These are phyloP conservation scores for Catunica adiposa DNA, from an alignment of 2,329 filamentous ascomycete genomes.

Conservation along the genomic window DNA sequence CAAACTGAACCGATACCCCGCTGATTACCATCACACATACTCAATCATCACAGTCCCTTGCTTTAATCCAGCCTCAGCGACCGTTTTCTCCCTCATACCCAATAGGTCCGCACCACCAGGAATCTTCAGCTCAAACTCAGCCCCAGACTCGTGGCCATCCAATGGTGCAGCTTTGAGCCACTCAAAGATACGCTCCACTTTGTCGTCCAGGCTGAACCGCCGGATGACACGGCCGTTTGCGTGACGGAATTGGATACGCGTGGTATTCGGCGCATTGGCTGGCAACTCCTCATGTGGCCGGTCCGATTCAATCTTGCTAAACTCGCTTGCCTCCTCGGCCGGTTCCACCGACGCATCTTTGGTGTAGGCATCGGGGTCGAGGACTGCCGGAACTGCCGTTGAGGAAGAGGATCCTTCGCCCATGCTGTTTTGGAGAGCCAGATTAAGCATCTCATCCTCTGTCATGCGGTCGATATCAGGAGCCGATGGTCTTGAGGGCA, in stretches of 20 bases:
- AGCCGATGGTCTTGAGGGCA: conserved; percentile 29
- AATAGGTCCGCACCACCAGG: conserved; percentile 66
- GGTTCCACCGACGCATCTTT: conserved; percentile 31
- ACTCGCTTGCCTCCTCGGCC: conserved; percentile 30
- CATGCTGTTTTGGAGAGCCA: conserved; percentile 81
- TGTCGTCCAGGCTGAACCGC: conserved; percentile 61
- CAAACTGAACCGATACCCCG: not conserved
- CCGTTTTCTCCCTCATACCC: conserved; percentile 52
- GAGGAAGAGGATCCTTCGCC: conserved; percentile 27
- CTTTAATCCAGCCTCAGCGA: conserved; percentile 71
- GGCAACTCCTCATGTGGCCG: conserved; percentile 65
- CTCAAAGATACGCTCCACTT: conserved; percentile 74
- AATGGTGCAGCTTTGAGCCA: conserved; percentile 86
- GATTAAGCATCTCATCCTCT: conserved; percentile 91
- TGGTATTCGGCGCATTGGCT: conserved; percentile 46
- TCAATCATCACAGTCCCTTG: conserved; percentile 94
- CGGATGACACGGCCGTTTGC: conserved; percentile 72
- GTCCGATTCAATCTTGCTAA: conserved; percentile 54
- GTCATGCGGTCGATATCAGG: conserved; percentile 72
- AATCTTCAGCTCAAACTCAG: conserved; percentile 81
- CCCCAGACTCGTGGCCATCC: conserved; percentile 53
- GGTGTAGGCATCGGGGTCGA: conserved; percentile 80
- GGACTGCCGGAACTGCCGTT: conserved; percentile 27
- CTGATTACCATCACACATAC: conserved; percentile 44
- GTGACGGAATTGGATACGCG: conserved; percentile 84